Percentiles rank a stretch among this genome's conserved stretches.
Evolutionary conservation across 2,329 filamentous ascomycete species (phyloP).

Genomic region (Botryotinia narcissicola): DNA sequence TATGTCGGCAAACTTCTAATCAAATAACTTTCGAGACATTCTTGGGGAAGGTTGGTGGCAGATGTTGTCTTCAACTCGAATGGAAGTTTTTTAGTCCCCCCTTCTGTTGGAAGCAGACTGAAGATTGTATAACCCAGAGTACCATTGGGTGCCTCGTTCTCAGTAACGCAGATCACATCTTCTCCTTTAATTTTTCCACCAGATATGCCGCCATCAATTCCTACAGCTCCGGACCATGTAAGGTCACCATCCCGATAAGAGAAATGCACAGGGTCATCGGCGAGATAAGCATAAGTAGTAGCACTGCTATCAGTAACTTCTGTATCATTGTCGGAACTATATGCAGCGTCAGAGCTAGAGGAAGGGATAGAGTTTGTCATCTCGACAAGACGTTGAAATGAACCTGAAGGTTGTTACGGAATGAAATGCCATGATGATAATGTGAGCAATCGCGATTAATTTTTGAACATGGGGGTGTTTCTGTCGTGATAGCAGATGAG

Average conservation of each 20-base stretch:
- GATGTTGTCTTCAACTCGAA: constrained; percentile 38
- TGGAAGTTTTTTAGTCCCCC: constrained; percentile 27
- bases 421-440: constrained; percentile 4
- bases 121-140: constrained; percentile 40
- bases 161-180: constrained; percentile 38
- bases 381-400: not conserved
- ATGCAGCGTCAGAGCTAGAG: constrained; percentile 19
- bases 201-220: constrained; percentile 1
- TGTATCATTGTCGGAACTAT: constrained; percentile 17
- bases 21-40: constrained; percentile 41
- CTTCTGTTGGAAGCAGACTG: constrained; percentile 36
- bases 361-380: constrained; percentile 20
- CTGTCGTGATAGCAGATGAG: constrained; percentile 8
- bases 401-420: not conserved
- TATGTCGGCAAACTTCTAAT: constrained; percentile 43
- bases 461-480: constrained; percentile 5
- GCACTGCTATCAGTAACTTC: constrained; percentile 23
- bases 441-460: not conserved
- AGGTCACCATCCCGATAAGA: constrained; percentile 26
- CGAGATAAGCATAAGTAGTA: constrained; percentile 18
- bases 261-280: constrained; percentile 19
- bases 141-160: constrained; percentile 19
- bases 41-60: constrained; percentile 40
- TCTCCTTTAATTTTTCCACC: constrained; percentile 33
- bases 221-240: constrained; percentile 16